Percentiles rank a stretch among this genome's conserved stretches.
These are phyloP conservation scores for Neoarthrinium moseri DNA, from an alignment of 2,329 filamentous ascomycete species.

Conservation along the genomic window DNA sequence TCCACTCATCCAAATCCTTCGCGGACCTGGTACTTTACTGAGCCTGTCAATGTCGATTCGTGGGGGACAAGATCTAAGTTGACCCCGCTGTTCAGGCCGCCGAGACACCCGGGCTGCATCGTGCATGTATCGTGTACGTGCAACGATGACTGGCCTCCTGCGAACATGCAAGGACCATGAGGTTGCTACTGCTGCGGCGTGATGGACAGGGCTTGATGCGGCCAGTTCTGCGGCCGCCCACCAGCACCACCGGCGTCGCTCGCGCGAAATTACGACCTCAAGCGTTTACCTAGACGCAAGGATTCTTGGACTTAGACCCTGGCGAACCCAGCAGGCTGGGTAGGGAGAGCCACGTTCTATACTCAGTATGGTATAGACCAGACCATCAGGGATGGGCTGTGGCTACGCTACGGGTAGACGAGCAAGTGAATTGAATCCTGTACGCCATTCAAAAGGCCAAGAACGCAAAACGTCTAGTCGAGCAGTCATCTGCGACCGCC, in stretches of 20 bases:
- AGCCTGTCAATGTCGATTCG: no score
- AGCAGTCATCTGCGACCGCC: no score
- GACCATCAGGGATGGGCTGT: not conserved
- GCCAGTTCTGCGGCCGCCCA: slow-evolving; percentile 23
- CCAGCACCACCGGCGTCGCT: not conserved
- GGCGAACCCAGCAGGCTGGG: slow-evolving; percentile 28
- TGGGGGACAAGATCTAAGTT: no score
- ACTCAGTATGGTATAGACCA: slow-evolving; percentile 22
- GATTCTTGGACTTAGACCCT: slow-evolving; percentile 20
- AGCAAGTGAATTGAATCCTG: not conserved
- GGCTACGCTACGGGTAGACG: not conserved
- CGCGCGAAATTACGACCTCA: slow-evolving; percentile 22
- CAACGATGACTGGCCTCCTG: slow-evolving; percentile 20
- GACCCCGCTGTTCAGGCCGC: no score
- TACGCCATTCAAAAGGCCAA: no score
- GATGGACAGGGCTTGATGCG: slow-evolving; percentile 13
- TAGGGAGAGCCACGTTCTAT: slow-evolving; percentile 27
- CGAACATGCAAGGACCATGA: slow-evolving; percentile 22
- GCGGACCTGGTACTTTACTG: no score
- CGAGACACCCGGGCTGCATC: no score
- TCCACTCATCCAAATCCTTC: no score
- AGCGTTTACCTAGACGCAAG: no score
- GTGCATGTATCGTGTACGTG: slow-evolving; percentile 20
- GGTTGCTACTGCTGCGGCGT: slow-evolving; percentile 14
- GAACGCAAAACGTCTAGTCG: no score